Conservation (phyloP, 2,329 filamentous ascomycete genomes). For the Dothiorella sarmentorum region DNA sequence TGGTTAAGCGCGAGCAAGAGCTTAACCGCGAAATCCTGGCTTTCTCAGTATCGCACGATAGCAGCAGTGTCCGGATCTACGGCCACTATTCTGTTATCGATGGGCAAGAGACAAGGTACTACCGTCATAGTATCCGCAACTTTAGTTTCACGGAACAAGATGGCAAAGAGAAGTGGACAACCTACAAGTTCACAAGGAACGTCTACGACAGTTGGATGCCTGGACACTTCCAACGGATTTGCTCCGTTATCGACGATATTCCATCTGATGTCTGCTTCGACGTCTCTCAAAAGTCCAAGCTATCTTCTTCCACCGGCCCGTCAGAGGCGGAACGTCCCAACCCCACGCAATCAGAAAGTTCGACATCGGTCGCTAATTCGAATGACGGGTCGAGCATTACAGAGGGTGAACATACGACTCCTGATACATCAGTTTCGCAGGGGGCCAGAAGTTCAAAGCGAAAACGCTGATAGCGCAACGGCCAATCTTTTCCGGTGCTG, state of each 20-base stretch:
- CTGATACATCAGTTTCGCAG: neutral
- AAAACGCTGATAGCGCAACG: too few species aligned
- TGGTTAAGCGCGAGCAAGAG: neutral
- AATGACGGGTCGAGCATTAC: neutral
- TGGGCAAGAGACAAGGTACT: slow-evolving; percentile 17
- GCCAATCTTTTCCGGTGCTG: too few species aligned
- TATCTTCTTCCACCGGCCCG: neutral
- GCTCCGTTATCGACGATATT: slow-evolving; percentile 20
- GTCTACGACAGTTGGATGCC: too few species aligned
- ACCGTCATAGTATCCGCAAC: neutral
- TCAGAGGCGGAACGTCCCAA: neutral
- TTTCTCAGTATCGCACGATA: slow-evolving; percentile 15
- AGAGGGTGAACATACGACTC: neutral
- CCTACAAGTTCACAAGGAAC: slow-evolving; percentile 22
- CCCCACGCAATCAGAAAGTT: neutral
- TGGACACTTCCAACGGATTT: slow-evolving; percentile 20
- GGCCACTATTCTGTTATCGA: slow-evolving; percentile 19
- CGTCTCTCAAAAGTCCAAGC: neutral
- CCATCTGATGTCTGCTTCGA: neutral
- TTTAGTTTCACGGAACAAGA: slow-evolving; percentile 10
- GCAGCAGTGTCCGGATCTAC: slow-evolving; percentile 6
- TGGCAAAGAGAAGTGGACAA: slow-evolving; percentile 19
- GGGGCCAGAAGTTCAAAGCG: neutral
- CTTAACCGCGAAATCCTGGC: neutral
- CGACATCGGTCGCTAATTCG: neutral